Base-by-base conservation (phyloP, 306 rosid species). In the Castanopsis chinensis region DNA sequence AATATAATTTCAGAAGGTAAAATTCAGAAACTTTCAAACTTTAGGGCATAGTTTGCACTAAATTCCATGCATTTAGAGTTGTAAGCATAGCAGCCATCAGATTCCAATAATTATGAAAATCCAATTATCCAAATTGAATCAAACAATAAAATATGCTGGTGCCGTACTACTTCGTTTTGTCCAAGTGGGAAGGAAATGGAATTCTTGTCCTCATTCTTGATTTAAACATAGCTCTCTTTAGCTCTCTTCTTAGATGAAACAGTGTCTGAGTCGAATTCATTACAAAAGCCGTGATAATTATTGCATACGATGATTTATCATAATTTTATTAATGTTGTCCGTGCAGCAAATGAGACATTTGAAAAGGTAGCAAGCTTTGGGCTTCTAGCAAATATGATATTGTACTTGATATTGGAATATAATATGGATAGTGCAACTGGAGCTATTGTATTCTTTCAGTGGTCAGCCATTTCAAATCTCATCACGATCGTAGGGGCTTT, bases 301-400 rank as follows among this genome's bases (percentile, higher is more conserved):
- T 1, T 37, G 0, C 43, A 37, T 37, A 6, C 43, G 43, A 6
- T 6, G 10, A 37, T 37, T 37, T 6, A 37, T 37, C 10, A 37
- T 37, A 6, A 37, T 37, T 37, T 37, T 37, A 6, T 37, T 10
- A 37, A 37, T 37, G 9, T 37, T 37, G 43, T 37, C 6, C 43
- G 43, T 37, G 76, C 91, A 94, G 97, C 89, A 71, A 94, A 94
- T 17, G 97, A 94, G 91, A 52, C 91, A 17, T 82, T 94, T 73
- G 97, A 94, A 70, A 92, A 88, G 85, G 92, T 91, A 57, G 89
- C 98, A 64, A 89, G 73, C 69, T 56, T 63, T 35, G 97, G 98
- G 41, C 43, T 6, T 37, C 10, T 6, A 37, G 43, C 43, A 0
- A 35, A 35, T 6, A 37, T 37, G 43, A 37, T 1, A 37, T 37